Base-by-base conservation (phyloP, 1,284 basidiomycete species). In the Cutaneotrichosporon mucoides region DNA sequence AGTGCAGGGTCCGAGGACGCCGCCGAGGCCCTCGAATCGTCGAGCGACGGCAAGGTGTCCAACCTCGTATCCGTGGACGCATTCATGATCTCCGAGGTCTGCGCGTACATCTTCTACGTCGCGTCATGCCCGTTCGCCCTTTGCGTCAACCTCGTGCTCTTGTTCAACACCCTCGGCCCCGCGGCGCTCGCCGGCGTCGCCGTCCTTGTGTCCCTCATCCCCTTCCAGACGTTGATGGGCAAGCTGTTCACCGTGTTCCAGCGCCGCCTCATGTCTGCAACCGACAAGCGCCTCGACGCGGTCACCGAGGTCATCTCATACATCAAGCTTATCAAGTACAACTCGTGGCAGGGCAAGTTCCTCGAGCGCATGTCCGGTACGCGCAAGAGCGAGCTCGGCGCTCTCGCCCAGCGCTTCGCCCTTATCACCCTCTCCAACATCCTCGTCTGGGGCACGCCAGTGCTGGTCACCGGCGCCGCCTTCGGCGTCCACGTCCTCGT, bases 11-110 rank as follows among this genome's bases (percentile, higher is more conserved):
- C 35, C 16, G 41, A 44, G 5, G 57, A 45, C 40, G 44, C 58
- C 4, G 64, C 61, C 7, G 68, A 68, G 38, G 68, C 67, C 12
- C 44, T 50, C 1, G 70, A 71, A n/a, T 55, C 60, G 4, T 79
- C 80, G 1, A 75, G 73, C 8, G 80, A 81, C 55, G 82, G 82
- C 42, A 81, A 82, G 67, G 80, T 84, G 50, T 75, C 79, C 55
- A 84, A 84, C 64, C 71, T 84, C 40, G 81, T 84, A 46, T 79
- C 80, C 2, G 80, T 81, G 41, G 83, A 84, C 68, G 81, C 82
- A 2, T 82, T 81, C 68, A 73, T 76, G 10, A 69, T 75, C 48
- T 69, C 68, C 12, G 70, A 77, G 58, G 69, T 74, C 40, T 73
- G 69, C 68, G 78, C 74, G 0, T 80, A 80, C 66, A 62, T 68